Base-by-base conservation (phyloP, 2,329 filamentous ascomycete species). In the Nothophaeocryptopus gaeumannii region DNA sequence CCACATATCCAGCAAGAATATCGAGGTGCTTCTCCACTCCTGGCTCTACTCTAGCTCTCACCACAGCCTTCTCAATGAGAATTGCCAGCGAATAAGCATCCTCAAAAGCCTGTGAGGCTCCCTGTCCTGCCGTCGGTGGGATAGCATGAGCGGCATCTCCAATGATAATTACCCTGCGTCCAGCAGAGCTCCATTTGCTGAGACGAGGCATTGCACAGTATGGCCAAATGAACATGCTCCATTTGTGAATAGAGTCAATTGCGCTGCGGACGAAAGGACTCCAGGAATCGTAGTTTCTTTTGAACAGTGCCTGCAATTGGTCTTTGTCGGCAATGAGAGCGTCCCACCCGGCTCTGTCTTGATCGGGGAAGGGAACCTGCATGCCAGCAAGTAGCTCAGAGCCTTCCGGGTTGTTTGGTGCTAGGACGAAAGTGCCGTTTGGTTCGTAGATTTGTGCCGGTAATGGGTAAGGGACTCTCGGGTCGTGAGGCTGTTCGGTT, bases 101-200 rank as follows among this genome's bases (percentile, higher is more conserved):
- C 59, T 82, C 79, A 5, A 82, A 59, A 0, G 77, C 79, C 63
- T 80, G 78, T 1, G 71, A 75, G 0, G 74, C 73, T 0, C 79
- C 80, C 59, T 82, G 79, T 2, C 79, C 78, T 0, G 74, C 74
- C 5, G 73, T 76, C 1, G 79, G 72, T 4, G 76, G 74, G 47
- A 82, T 67, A 0, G 78, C 77, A 62, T 82, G 79, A 1, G 78
- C 79, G 1, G 79, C 78, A 61, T 82, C 80, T 2, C 80, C 80
- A 2, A 82, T 64, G 2, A 83, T 26, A 26, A 26, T 26, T 3
- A 26, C 20, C 7, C 20, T 26, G 7, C 20, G 20, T 4, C 20
- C 20, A 26, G 20, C 20, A 26, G 20, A 26, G 4, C 4, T 26
- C 20, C 20, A 26, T 7, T 26, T 26, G 3, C 4, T 7, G 4